These are phyloP conservation scores for Extremus antarcticus DNA, from an alignment of 495 filamentous ascomycete genomes.

Conservation along the genomic window DNA sequence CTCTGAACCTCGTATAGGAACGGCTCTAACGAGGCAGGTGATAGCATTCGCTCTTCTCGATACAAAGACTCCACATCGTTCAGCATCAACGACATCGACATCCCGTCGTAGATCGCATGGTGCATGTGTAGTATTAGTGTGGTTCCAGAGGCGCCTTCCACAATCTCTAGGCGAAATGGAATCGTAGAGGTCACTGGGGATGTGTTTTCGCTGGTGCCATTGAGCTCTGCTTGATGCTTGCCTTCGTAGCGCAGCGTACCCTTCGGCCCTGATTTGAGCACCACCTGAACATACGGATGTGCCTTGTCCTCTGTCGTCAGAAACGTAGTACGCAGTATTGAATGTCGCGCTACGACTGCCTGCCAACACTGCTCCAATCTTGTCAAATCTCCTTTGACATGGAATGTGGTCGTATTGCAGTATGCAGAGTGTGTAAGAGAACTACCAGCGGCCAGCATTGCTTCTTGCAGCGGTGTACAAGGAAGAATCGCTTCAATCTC, in stretches of 20 bases:
- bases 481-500: slow-evolving; percentile 49
- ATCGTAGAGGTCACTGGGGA: neutral
- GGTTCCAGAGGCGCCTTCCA: neutral
- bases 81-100: slow-evolving; percentile 53
- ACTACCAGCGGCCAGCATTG: slow-evolving; percentile 53
- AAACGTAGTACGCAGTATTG: slow-evolving; percentile 55
- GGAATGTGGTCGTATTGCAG: slow-evolving; percentile 44
- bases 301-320: slow-evolving; percentile 38
- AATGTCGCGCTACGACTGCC: slow-evolving; percentile 43
- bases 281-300: slow-evolving; percentile 49
- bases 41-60: slow-evolving; percentile 33
- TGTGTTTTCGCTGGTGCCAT: neutral
- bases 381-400: slow-evolving; percentile 35
- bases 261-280: slow-evolving; percentile 26
- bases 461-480: slow-evolving; percentile 73
- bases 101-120: slow-evolving; percentile 73
- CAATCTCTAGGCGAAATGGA: neutral
- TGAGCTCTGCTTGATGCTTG: neutral
- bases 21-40: slow-evolving; percentile 36
- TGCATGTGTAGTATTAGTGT: slow-evolving; percentile 54
- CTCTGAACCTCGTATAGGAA: slow-evolving; percentile 41
- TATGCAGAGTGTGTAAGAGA: slow-evolving; percentile 34
- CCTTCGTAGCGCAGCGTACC: neutral
- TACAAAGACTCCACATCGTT: slow-evolving; percentile 51
- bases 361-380: slow-evolving; percentile 38